A percentile compares a stretch with the other conserved stretches of the same genome.
These are phyloP conservation scores for Nematocida sp. DNA, from an alignment of 371 early-diverging fungal genomes.

Conservation along the genomic window DNA sequence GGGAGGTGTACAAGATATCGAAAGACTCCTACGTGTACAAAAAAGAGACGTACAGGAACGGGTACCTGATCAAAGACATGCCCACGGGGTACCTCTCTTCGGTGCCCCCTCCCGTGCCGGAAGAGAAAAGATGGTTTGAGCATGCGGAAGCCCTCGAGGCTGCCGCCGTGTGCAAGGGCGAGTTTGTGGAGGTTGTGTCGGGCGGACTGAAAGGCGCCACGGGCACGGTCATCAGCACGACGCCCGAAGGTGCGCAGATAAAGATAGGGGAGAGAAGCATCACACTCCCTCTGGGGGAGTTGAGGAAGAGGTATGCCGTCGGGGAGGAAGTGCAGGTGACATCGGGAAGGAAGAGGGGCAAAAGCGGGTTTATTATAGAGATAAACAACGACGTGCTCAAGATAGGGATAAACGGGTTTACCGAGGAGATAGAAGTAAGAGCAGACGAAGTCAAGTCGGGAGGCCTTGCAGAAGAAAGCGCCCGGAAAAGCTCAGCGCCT, in stretches of 20 bases:
- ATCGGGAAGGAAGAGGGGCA: conserved; percentile 76
- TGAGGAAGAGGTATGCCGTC: conserved; percentile 71
- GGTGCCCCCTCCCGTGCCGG: not conserved
- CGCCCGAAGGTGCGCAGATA: conserved; percentile 3
- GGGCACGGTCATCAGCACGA: conserved; percentile 8
- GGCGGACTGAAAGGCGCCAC: conserved; percentile 34
- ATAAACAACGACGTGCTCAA: conserved; percentile 67
- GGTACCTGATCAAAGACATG: conserved; percentile 34
- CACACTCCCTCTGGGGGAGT: conserved; percentile 61
- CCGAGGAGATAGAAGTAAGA: conserved; percentile 55
- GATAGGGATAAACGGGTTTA: conserved; percentile 65
- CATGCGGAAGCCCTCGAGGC: conserved; percentile 1
- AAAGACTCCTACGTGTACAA: conserved; percentile 69
- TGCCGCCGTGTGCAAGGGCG: conserved; percentile 14
- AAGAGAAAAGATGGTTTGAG: conserved; percentile 35
- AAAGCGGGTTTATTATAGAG: conserved; percentile 71
- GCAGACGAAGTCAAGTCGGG: conserved; percentile 66
- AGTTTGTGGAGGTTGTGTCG: conserved; percentile 30
- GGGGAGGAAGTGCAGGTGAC: conserved; percentile 81
- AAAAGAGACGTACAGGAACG: conserved; percentile 72
- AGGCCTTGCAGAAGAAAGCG: conserved; percentile 60
- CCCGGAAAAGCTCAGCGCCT: not conserved
- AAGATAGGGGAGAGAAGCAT: conserved; percentile 36
- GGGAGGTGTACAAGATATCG: conserved; percentile 50
- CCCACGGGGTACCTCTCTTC: not conserved